A percentile compares a stretch with the other conserved stretches of the same genome.
Conservation (phyloP, 768 basidiomycete genomes). For the Asterophora parasitica region DNA sequence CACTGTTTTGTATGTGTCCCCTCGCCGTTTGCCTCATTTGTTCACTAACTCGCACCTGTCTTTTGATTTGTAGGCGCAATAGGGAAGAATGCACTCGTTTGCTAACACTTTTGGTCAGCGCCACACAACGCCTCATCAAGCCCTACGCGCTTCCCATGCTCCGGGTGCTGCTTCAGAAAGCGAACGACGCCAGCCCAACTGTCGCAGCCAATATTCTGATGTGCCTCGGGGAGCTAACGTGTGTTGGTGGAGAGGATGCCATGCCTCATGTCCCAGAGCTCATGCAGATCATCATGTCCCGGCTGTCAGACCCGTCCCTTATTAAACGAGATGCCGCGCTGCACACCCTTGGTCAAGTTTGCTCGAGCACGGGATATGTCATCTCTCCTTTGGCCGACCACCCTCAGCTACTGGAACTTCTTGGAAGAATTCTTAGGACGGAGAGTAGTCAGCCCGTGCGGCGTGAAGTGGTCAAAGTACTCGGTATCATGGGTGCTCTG, state of each 20-base stretch:
- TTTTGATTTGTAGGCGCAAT: slow-evolving; percentile 49
- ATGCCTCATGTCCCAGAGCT: slow-evolving; percentile 77
- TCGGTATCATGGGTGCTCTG: slow-evolving; percentile 92
- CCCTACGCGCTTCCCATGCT: slow-evolving; percentile 94
- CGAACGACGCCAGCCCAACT: slow-evolving; percentile 76
- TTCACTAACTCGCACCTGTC: background rate
- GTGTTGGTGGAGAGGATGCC: slow-evolving; percentile 92
- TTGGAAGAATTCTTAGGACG: slow-evolving; percentile 80
- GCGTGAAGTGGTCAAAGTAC: slow-evolving; percentile 88
- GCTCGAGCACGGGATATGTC: slow-evolving; percentile 93
- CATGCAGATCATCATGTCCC: slow-evolving; percentile 85
- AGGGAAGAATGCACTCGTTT: slow-evolving; percentile 92
- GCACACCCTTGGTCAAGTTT: slow-evolving; percentile 91
- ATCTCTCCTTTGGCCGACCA: slow-evolving; percentile 87
- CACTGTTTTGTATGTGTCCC: slow-evolving; percentile 54
- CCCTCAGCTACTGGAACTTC: slow-evolving; percentile 81
- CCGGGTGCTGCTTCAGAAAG: slow-evolving; percentile 86
- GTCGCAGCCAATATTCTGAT: slow-evolving; percentile 91
- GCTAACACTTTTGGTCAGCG: slow-evolving; percentile 83
- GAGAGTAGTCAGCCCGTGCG: slow-evolving; percentile 69
- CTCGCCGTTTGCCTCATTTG: background rate
- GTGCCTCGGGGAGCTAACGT: slow-evolving; percentile 91
- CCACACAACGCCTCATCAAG: slow-evolving; percentile 91
- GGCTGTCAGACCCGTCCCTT: slow-evolving; percentile 84
- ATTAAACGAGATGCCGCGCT: slow-evolving; percentile 92